Evolutionary conservation across 345 rosid genomes (phyloP).

Genomic region (Eucalyptus cloeziana): DNA sequence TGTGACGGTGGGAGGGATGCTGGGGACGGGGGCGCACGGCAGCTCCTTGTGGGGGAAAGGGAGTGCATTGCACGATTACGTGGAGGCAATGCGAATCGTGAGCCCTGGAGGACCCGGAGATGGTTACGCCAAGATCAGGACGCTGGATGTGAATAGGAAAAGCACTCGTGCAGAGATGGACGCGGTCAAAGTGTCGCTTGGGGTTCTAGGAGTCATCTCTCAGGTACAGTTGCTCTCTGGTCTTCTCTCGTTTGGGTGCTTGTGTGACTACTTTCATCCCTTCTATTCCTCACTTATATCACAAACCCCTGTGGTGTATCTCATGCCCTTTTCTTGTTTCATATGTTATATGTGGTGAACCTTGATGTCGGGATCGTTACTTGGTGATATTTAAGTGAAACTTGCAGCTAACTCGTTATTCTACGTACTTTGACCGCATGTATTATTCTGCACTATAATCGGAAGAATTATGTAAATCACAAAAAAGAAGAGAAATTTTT

Average conservation of each 20-base stretch:
- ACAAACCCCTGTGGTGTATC: too few species aligned
- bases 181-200: slow-evolving; percentile 69
- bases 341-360: too few species aligned
- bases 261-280: neutral
- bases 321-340: too few species aligned
- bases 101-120: slow-evolving; percentile 34
- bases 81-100: slow-evolving; percentile 36
- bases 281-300: neutral
- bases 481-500: too few species aligned
- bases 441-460: too few species aligned
- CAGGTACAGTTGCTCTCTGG: slow-evolving; percentile 23
- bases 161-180: slow-evolving; percentile 23
- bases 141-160: neutral
- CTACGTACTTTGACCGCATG: too few species aligned
- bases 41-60: slow-evolving; percentile 72
- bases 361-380: too few species aligned
- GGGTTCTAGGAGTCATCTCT: slow-evolving; percentile 77
- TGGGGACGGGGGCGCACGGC: slow-evolving; percentile 82
- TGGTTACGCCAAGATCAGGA: slow-evolving; percentile 33
- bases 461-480: too few species aligned
- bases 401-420: too few species aligned
- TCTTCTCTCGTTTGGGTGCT: too few species aligned
- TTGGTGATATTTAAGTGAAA: too few species aligned
- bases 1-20: slow-evolving; percentile 57
- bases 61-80: slow-evolving; percentile 65